Percentiles rank a stretch among this genome's conserved stretches.
These are phyloP conservation scores for Mallotus nudiflorus DNA, from an alignment of 345 rosid species.

Conservation along the genomic window DNA sequence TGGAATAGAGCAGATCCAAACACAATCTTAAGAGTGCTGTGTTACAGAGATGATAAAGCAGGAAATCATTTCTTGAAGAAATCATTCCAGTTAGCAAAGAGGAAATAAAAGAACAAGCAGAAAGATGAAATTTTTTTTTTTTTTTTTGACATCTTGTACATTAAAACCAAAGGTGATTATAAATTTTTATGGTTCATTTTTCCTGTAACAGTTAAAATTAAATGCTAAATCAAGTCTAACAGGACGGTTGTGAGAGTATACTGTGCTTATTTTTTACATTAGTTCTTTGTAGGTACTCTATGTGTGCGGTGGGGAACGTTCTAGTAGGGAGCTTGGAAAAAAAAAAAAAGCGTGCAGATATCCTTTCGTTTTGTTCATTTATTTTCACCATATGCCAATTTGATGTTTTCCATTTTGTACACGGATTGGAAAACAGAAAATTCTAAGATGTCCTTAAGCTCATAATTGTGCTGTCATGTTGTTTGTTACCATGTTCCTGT, in stretches of 20 bases:
- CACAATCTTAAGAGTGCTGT: constrained; percentile 70
- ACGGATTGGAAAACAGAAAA: too few relatives aligned
- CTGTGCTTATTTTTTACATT: constrained; percentile 2
- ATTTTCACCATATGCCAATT: neutral
- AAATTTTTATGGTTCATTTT: constrained; percentile 4
- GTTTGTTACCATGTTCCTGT: neutral
- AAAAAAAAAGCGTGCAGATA: neutral
- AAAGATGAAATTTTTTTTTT: neutral
- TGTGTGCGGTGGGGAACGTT: neutral
- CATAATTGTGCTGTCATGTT: neutral
- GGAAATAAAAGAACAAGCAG: constrained; percentile 37
- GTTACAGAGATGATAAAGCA: constrained; percentile 69
- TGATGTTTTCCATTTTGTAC: too few relatives aligned
- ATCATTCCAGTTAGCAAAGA: constrained; percentile 67
- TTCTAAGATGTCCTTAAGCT: neutral
- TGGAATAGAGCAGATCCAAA: constrained; percentile 88
- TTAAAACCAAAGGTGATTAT: constrained; percentile 5
- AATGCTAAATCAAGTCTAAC: constrained; percentile 14
- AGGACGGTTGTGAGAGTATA: constrained; percentile 22
- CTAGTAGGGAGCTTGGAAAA: too few relatives aligned
- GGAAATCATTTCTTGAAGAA: constrained; percentile 71
- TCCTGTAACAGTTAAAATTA: constrained; percentile 1
- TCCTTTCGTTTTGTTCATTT: neutral
- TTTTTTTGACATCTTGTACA: neutral
- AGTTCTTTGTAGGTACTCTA: constrained; percentile 13